Percentiles rank a stretch among this genome's conserved stretches.
Evolutionary conservation across 2,329 filamentous ascomycete genomes (phyloP).

Genomic region (Fulvia fulva): DNA sequence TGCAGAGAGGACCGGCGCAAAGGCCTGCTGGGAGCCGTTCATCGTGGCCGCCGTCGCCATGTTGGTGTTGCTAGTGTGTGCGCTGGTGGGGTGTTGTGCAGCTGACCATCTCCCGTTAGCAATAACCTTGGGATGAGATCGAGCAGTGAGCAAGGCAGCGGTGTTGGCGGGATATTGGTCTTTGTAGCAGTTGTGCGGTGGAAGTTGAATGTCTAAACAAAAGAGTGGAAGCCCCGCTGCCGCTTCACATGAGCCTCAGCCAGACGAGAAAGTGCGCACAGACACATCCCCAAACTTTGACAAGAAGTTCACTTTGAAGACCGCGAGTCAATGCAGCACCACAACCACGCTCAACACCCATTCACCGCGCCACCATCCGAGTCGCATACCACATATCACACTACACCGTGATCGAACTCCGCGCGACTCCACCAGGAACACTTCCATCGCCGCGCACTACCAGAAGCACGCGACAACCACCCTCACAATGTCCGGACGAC

Average conservation of each 20-base stretch:
- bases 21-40: conserved; percentile 64
- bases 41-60: conserved; percentile 32
- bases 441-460: neutral
- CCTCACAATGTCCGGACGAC: conserved; percentile 50
- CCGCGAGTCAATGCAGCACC: neutral
- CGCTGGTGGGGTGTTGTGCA: conserved; percentile 2
- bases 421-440: neutral
- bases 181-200: neutral
- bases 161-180: neutral
- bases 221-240: neutral
- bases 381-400: neutral
- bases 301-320: neutral
- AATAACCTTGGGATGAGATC: neutral
- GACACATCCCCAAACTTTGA: neutral
- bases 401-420: neutral
- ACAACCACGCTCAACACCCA: neutral
- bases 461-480: neutral
- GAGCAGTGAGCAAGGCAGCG: neutral
- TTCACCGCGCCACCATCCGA: neutral
- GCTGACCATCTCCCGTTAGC: neutral
- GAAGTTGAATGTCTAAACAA: neutral
- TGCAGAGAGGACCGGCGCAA: conserved; percentile 80
- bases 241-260: neutral
- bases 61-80: conserved; percentile 4
- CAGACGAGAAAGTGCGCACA: too few relatives aligned